Base-by-base conservation (phyloP, 106 monocot genomes). In the Alisma plantagoaquatica region DNA sequence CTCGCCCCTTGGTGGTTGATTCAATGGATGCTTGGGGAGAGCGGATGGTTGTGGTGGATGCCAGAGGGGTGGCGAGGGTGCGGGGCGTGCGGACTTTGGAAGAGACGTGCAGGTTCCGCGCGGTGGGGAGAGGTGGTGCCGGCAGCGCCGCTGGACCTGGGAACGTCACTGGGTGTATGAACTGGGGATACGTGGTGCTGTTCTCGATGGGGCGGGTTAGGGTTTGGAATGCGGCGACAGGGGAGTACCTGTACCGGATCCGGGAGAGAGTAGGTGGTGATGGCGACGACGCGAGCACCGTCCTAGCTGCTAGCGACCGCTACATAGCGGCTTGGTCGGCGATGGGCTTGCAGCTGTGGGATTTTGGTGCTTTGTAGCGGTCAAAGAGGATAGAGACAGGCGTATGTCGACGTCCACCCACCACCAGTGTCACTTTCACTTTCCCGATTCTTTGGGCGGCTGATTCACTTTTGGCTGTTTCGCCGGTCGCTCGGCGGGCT, bases 281-380 rank as follows among this genome's bases (percentile, higher is more conserved):
- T 28, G 51, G 58, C 5, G 54, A 19, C 6, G 49, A 17, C 15
- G 30, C 23, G 2, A 64, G 16, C 3, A 30, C 14, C 8, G 50
- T 51, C 8, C 66, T 47, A 2, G 56, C 62, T 4, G 73, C 69
- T 7, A 67, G 50, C 24, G 70, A 82, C 14, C 57, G 70, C 17
- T 48, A 73, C 33, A 68, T 77, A 12, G 82, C 35, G 1, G 73
- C 51, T 1, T 82, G 82, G 73, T 49, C 50, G 3, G 38, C 17
- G 1, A 57, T 66, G 5, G 77, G 77, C 9, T 44, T 82, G 61
- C 82, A 82, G 31, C 33, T 82, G 0, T 82, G 82, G 82, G 69
- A 77, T 41, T 82, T 77, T 31, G 71, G 66, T 18, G 60, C 43
- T 7, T 52, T 61, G 58, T 75, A 64, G 51, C 8, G 11, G 38